Percentiles rank a stretch among this genome's conserved stretches.
phyloP scores from a whole-genome alignment of 306 rosid genomes.

The Dryas alaskensis region DNA sequence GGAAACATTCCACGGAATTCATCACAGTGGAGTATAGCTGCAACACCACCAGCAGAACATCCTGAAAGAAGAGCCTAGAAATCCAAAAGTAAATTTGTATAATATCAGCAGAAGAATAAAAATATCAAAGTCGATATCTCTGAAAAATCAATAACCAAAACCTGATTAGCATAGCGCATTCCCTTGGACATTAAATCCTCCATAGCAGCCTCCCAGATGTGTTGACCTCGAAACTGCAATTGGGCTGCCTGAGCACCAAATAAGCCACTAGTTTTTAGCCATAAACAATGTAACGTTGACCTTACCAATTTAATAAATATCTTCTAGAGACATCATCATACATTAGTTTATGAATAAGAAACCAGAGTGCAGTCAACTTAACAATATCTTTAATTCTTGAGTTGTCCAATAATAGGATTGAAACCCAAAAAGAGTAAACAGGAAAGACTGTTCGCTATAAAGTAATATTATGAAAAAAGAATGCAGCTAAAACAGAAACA shows the following conservation, averaged over 20 bases:
- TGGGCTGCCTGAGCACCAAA: slow-evolving; percentile 44
- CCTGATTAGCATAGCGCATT: slow-evolving; percentile 82
- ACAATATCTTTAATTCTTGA: background rate
- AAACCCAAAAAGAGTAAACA: background rate
- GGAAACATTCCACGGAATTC: slow-evolving; percentile 60
- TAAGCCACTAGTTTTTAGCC: background rate
- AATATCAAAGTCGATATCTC: background rate
- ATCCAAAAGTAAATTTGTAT: slow-evolving; percentile 1
- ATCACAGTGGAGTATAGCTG: slow-evolving; percentile 83
- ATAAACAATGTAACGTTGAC: background rate
- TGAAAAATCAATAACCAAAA: slow-evolving; percentile 8
- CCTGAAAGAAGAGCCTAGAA: slow-evolving; percentile 90
- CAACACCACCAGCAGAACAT: slow-evolving; percentile 93
- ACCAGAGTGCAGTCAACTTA: background rate
- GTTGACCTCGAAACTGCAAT: slow-evolving; percentile 84
- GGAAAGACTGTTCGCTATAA: background rate
- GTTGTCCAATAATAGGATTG: background rate
- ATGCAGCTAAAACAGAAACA: too few species aligned
- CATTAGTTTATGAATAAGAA: background rate
- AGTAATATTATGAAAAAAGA: background rate
- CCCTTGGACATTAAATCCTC: slow-evolving; percentile 82
- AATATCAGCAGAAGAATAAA: background rate
- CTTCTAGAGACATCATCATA: background rate
- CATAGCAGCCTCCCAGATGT: slow-evolving; percentile 83
- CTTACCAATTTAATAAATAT: background rate